These are phyloP conservation scores for Westerdykella ornata DNA, from an alignment of 2,329 filamentous ascomycete genomes.

Conservation along the genomic window DNA sequence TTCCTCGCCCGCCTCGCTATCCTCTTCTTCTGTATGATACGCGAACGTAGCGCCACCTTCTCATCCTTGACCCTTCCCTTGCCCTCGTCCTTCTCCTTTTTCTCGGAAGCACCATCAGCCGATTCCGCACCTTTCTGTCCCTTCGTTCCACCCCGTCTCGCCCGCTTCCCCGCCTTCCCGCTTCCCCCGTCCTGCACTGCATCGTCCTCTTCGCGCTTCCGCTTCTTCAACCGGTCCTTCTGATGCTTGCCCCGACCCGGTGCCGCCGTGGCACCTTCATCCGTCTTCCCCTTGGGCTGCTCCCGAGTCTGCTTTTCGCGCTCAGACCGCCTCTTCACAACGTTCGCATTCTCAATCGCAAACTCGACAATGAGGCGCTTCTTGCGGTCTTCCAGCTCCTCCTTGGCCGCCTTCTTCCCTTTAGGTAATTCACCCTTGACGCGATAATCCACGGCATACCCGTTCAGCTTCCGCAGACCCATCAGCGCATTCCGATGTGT, in stretches of 20 bases:
- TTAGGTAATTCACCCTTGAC: slow-evolving; percentile 43
- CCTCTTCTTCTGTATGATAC: slow-evolving; percentile 80
- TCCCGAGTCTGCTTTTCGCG: slow-evolving; percentile 52
- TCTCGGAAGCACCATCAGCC: slow-evolving; percentile 3
- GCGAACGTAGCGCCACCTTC: slow-evolving; percentile 57
- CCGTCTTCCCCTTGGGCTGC: slow-evolving; percentile 34
- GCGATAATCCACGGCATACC: slow-evolving; percentile 54
- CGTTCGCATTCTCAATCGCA: slow-evolving; percentile 94
- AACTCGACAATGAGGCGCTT: slow-evolving; percentile 93
- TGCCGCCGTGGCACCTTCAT: slow-evolving; percentile 37
- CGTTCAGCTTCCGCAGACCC: slow-evolving; percentile 90
- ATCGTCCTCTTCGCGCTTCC: slow-evolving; percentile 7
- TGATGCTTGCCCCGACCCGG: slow-evolving; percentile 22
- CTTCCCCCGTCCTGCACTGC: slow-evolving; percentile 4
- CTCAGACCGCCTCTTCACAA: slow-evolving; percentile 71
- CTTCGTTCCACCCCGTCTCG: too few species aligned
- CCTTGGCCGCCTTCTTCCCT: slow-evolving; percentile 33
- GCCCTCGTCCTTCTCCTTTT: slow-evolving; percentile 10
- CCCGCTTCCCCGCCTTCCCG: slow-evolving; percentile 36
- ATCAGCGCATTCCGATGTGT: slow-evolving; percentile 92
- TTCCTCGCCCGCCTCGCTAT: slow-evolving; percentile 59
- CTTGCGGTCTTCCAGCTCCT: slow-evolving; percentile 62
- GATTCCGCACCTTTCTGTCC: slow-evolving; percentile 1
- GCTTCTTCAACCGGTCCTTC: slow-evolving; percentile 11
- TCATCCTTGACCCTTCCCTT: slow-evolving; percentile 41